A percentile compares a stretch with the other conserved stretches of the same genome.
Conservation (phyloP, 1,284 basidiomycete species). For the Pascua guehoae region DNA sequence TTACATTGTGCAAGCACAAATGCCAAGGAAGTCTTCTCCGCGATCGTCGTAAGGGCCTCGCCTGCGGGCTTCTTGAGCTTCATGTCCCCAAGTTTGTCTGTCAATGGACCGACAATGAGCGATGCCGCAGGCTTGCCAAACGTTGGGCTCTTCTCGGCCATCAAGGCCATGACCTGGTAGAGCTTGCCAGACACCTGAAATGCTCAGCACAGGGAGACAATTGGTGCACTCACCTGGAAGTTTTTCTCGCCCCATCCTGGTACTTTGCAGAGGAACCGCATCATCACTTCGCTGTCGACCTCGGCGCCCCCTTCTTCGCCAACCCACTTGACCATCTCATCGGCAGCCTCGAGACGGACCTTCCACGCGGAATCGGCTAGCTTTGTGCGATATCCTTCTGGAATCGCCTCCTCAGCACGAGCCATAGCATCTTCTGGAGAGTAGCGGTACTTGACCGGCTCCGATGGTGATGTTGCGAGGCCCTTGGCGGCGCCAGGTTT, state of each 20-base stretch:
- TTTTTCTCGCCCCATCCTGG: constrained; percentile 96
- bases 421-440: constrained; percentile 88
- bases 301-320: constrained; percentile 59
- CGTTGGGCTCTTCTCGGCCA: constrained; percentile 73
- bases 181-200: constrained; percentile 79
- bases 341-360: constrained; percentile 76
- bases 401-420: constrained; percentile 71
- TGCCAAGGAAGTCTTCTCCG: constrained; percentile 89
- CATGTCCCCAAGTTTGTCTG: constrained; percentile 93
- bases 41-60: constrained; percentile 74
- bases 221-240: constrained; percentile 68
- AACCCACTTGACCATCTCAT: constrained; percentile 82
- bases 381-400: constrained; percentile 65
- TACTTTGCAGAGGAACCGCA: constrained; percentile 87
- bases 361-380: constrained; percentile 92
- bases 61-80: constrained; percentile 98
- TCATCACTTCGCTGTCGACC: constrained; percentile 82
- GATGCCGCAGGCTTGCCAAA: constrained; percentile 85
- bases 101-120: constrained; percentile 75
- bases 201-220: background rate
- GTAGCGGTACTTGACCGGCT: constrained; percentile 87
- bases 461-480: constrained; percentile 57
- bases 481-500: constrained; percentile 53
- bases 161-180: constrained; percentile 67
- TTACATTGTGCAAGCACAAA: constrained; percentile 89